Evolutionary conservation across 1,284 basidiomycete genomes (phyloP).

Genomic region (Grifola frondosa): DNA sequence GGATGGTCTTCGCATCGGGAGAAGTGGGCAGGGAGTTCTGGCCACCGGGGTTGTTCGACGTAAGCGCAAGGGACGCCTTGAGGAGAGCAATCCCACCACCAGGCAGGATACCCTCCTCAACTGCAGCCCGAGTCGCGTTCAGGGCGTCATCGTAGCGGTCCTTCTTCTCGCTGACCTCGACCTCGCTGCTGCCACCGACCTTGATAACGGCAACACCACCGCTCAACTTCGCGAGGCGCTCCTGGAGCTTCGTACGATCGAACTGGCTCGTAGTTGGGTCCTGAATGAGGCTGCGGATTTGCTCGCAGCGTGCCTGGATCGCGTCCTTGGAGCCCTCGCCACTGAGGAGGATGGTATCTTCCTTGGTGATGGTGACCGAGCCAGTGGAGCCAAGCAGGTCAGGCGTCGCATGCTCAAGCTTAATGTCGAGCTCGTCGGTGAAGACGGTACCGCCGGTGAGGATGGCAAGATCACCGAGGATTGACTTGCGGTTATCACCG

Average conservation of each 20-base stretch:
- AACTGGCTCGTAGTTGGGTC: slow-evolving; percentile 91
- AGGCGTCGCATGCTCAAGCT: slow-evolving; percentile 88
- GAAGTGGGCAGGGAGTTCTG: slow-evolving; percentile 34
- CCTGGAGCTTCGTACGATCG: slow-evolving; percentile 95
- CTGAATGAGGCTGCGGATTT: slow-evolving; percentile 84
- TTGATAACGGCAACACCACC: slow-evolving; percentile 99
- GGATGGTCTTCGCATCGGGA: slow-evolving; percentile 63
- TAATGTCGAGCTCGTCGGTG: slow-evolving; percentile 97
- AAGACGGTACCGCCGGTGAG: slow-evolving; percentile 97
- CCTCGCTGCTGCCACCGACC: slow-evolving; percentile 92
- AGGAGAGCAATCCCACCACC: slow-evolving; percentile 92
- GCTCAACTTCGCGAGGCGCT: slow-evolving; percentile 92
- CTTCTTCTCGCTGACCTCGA: slow-evolving; percentile 99
- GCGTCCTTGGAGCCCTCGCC: slow-evolving; percentile 86
- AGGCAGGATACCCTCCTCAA: slow-evolving; percentile 97
- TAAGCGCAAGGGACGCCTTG: slow-evolving; percentile 84
- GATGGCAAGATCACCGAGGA: slow-evolving; percentile 96
- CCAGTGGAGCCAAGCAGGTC: slow-evolving; percentile 94
- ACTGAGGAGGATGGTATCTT: slow-evolving; percentile 96
- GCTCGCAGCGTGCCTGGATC: slow-evolving; percentile 90
- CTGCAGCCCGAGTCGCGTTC: slow-evolving; percentile 95
- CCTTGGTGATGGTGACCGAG: slow-evolving; percentile 94
- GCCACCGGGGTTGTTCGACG: slow-evolving; percentile 50
- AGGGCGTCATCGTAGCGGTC: slow-evolving; percentile 98
- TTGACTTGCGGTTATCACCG: slow-evolving; percentile 98